phyloP scores from a whole-genome alignment of 305 asterid genomes.

The Plantago lanceolata region DNA sequence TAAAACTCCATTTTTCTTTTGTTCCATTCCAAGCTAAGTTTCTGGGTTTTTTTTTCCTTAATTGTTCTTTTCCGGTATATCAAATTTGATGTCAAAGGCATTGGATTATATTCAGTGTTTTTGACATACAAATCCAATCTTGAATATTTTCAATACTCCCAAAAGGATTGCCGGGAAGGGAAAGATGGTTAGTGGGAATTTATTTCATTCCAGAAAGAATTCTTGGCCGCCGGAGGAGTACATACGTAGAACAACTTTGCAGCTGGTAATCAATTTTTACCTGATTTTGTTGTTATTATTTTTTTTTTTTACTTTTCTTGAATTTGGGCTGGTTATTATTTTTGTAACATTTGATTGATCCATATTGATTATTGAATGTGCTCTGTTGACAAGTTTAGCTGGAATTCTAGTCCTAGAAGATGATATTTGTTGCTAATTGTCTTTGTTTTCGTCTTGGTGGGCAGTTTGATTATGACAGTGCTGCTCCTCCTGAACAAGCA shows the following conservation, averaged over 20 bases:
- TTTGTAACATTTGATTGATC: background rate
- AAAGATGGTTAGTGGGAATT: constrained; percentile 78
- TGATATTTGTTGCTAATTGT: constrained; percentile 15
- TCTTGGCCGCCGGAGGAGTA: constrained; percentile 99
- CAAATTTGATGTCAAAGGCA: constrained; percentile 20
- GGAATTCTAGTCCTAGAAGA: background rate
- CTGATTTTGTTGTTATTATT: constrained; percentile 5
- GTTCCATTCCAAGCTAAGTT: constrained; percentile 38
- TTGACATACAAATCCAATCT: constrained; percentile 29
- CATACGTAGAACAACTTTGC: constrained; percentile 69
- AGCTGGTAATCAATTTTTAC: constrained; percentile 50
- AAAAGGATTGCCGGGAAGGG: constrained; percentile 11
- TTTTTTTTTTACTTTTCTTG: no score
- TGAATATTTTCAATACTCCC: constrained; percentile 8
- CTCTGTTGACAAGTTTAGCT: background rate
- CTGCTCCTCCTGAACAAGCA: constrained; percentile 91
- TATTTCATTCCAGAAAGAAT: constrained; percentile 79
- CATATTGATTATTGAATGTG: background rate
- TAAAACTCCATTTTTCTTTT: constrained; percentile 32
- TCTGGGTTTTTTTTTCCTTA: constrained; percentile 19
- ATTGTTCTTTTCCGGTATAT: background rate
- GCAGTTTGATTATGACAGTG: constrained; percentile 88
- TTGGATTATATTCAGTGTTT: constrained; percentile 15
- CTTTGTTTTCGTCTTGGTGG: constrained; percentile 23
- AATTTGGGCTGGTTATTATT: background rate